Evolutionary conservation across 495 filamentous ascomycete species (phyloP), one percentile per base, ranked within the genome.

Genomic region (Neurospora sp.): DNA sequence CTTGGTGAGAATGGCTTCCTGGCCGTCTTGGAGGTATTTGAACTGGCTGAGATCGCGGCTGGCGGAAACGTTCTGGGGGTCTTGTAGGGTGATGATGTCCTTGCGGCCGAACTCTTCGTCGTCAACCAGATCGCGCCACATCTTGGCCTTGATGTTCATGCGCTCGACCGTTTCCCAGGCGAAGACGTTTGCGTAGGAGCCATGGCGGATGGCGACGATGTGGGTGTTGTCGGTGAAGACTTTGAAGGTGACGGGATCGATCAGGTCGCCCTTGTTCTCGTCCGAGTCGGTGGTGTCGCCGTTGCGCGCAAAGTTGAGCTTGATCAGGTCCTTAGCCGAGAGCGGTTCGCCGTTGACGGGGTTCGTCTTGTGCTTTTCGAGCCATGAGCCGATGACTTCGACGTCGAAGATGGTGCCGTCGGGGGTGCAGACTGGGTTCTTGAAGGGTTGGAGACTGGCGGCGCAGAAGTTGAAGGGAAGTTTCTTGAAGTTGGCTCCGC

Each of bases 391-490:
- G 69, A 97, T 96, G 76, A 95, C 92, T 71, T 93, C 92, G 72
- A 95, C 88, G 78, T 97, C 93, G 79, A 96, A 96, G 69, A 94
- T 92, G 14, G 89, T 92, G 37, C 93, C 93, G 41, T 90, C 84
- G 7, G 86, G 74, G 8, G 92, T 96, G 82, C 93, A 96, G 62
- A 96, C 93, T 0, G 93, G 93, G 73, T 93, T 91, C 80, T 89
- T 85, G 84, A 94, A 97, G 1, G 96, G 96, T 79, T 98, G 96
- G 20, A 99, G 90, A 37, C 92, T 95, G 44, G 97, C 90, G 74
- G 96, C 93, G 88, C 96, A 99, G 85, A 95, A 98, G 86, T 97
- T 98, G 89, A 97, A 99, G 44, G 96, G 96, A 4, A 99, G 88
- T 35, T 93, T 92, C 79, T 91, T 92, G 86, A 98, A 99, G 39